Evolutionary conservation across 225 moss, liverwort and hornwort species (phyloP).

Genomic region (Sphagnum contortum): DNA sequence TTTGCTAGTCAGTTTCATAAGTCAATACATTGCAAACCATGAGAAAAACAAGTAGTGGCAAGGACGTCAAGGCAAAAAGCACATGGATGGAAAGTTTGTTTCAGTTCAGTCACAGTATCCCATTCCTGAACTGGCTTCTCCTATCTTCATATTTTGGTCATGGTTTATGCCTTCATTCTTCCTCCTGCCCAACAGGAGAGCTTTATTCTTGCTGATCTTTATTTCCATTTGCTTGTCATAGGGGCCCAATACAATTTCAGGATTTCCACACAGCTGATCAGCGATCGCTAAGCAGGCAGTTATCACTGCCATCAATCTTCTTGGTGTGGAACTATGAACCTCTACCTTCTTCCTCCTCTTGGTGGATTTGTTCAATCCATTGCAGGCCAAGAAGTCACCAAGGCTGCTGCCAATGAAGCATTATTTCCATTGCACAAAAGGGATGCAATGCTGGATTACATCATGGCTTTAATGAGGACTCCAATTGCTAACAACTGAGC

Average conservation of each 20-base stretch:
- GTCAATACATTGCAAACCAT: no score
- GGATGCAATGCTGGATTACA: slow-evolving; percentile 90
- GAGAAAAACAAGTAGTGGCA: no score
- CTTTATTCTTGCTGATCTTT: no score
- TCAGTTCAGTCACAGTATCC: no score
- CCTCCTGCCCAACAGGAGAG: no score
- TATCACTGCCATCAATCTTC: slow-evolving; percentile 87
- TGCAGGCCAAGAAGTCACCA: slow-evolving; percentile 91
- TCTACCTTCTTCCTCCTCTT: no score
- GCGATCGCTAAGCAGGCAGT: slow-evolving; percentile 96
- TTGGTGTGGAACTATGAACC: slow-evolving; percentile 36
- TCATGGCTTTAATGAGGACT: slow-evolving; percentile 91
- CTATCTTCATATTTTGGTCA: no score
- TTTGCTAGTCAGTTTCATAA: no score
- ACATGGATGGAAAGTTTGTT: no score
- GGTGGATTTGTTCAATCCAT: not conserved
- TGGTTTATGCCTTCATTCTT: no score
- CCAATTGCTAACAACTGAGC: slow-evolving; percentile 65
- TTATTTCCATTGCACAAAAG: slow-evolving; percentile 88
- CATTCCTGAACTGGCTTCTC: no score
- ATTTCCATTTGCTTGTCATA: slow-evolving; percentile 9
- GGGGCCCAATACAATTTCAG: slow-evolving; percentile 96
- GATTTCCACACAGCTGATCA: slow-evolving; percentile 73
- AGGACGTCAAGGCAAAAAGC: no score
- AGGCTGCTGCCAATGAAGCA: slow-evolving; percentile 79